phyloP scores from a whole-genome alignment of 148 eudicot genomes.

The Arbutus unedo region DNA sequence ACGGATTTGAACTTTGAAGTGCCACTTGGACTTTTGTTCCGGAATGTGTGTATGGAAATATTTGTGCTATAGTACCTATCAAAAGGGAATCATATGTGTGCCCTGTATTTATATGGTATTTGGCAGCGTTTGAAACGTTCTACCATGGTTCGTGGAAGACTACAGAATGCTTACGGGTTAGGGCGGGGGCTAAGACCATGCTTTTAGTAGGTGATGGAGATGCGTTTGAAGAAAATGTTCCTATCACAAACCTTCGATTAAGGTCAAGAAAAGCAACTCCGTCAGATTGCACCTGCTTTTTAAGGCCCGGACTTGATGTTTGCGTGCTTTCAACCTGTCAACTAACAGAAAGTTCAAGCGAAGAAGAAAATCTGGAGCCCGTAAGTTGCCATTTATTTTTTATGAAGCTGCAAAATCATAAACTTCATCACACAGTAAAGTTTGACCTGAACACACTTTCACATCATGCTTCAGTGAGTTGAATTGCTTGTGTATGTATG shows the following conservation, averaged over 20 bases:
- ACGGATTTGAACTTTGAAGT: neutral
- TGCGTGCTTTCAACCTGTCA: constrained; percentile 48
- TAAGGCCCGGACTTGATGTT: constrained; percentile 82
- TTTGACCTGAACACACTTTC: neutral
- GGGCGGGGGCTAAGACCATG: constrained; percentile 46
- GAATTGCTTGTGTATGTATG: neutral
- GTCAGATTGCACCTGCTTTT: constrained; percentile 68
- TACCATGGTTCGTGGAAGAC: constrained; percentile 55
- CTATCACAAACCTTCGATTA: constrained; percentile 61
- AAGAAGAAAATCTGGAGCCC: constrained; percentile 24
- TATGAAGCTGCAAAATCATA: neutral
- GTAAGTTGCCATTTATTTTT: constrained; percentile 9
- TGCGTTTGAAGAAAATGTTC: constrained; percentile 48
- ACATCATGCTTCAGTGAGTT: neutral
- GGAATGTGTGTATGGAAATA: neutral
- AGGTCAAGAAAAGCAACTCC: constrained; percentile 67
- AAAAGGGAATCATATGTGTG: neutral
- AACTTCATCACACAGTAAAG: neutral
- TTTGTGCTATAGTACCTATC: neutral
- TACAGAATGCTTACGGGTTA: constrained; percentile 63
- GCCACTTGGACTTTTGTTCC: neutral
- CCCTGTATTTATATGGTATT: neutral
- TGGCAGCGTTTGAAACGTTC: constrained; percentile 79
- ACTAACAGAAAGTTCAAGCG: constrained; percentile 33
- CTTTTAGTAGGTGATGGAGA: constrained; percentile 48